phyloP scores from a whole-genome alignment of 768 basidiomycete species.

The Pleurotus cornucopiae region DNA sequence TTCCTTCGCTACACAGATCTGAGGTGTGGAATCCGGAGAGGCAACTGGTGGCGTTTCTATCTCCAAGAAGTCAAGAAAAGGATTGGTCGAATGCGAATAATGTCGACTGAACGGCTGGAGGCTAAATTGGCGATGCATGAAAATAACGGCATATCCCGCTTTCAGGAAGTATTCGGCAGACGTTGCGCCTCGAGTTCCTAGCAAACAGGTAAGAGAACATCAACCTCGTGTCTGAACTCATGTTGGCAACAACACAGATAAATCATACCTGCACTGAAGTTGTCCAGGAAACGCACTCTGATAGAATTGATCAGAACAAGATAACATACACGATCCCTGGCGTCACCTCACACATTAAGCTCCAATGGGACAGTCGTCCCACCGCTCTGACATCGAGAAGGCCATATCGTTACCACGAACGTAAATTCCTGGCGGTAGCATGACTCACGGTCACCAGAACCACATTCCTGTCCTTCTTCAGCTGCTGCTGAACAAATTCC shows the following conservation, averaged over 20 bases:
- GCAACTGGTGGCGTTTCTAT: conserved; percentile 38
- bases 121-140: conserved; percentile 97
- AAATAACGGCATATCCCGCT: conserved; percentile 94
- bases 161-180: conserved; percentile 98
- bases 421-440: background rate
- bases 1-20: conserved; percentile 63
- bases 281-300: conserved; percentile 97
- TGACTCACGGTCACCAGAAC: conserved; percentile 88
- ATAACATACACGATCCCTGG: conserved; percentile 10
- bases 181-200: conserved; percentile 93
- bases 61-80: conserved; percentile 93
- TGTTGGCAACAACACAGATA: conserved; percentile 9
- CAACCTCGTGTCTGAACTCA: conserved; percentile 6
- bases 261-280: conserved; percentile 89
- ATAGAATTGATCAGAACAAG: conserved; percentile 18
- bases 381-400: conserved; percentile 67
- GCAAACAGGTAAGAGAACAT: background rate
- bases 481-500: conserved; percentile 69
- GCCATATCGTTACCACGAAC: conserved; percentile 2
- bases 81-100: conserved; percentile 97
- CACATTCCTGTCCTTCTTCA: conserved; percentile 61
- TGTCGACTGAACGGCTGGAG: conserved; percentile 96
- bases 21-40: conserved; percentile 24
- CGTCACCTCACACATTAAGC: conserved; percentile 88
- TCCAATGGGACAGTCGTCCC: conserved; percentile 98